Conservation (phyloP, 495 filamentous ascomycete species). For the Podospora sp. region DNA sequence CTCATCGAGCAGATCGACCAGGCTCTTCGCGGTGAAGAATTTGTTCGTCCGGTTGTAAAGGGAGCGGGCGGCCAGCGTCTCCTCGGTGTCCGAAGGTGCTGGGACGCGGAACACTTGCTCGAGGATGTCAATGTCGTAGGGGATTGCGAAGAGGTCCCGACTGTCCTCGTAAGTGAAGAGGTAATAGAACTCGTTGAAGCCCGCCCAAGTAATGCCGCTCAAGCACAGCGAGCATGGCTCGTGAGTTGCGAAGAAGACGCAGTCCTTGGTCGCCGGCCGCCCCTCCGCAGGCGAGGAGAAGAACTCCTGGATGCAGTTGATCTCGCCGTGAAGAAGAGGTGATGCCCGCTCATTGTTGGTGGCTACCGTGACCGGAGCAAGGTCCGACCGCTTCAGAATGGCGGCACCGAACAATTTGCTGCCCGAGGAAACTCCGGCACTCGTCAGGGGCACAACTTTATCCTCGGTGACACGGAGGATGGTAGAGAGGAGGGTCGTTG, state of each 20-base stretch:
- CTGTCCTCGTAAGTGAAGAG: conserved; percentile 50
- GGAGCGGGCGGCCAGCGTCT: conserved; percentile 31
- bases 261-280: conserved; percentile 37
- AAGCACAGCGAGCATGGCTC: conserved; percentile 48
- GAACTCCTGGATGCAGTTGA: conserved; percentile 51
- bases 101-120: conserved; percentile 45
- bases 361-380: conserved; percentile 35
- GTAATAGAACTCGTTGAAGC: conserved; percentile 49
- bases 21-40: conserved; percentile 44
- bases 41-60: conserved; percentile 46
- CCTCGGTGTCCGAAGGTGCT: conserved; percentile 28
- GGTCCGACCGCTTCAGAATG: conserved; percentile 34
- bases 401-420: conserved; percentile 47
- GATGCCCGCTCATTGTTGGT: conserved; percentile 46
- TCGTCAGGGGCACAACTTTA: conserved; percentile 39
- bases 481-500: conserved; percentile 34
- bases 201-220: conserved; percentile 47
- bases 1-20: conserved; percentile 36
- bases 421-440: conserved; percentile 40
- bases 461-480: conserved; percentile 39
- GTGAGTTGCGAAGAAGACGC: conserved; percentile 48
- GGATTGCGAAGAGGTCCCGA: conserved; percentile 43
- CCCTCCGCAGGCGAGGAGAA: conserved; percentile 31
- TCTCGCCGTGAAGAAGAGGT: conserved; percentile 45
- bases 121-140: conserved; percentile 47